Percentiles rank a stretch among this genome's conserved stretches.
Conservation (phyloP, 805 yeast species). For the Schwanniomyces pseudopolymorphus region DNA sequence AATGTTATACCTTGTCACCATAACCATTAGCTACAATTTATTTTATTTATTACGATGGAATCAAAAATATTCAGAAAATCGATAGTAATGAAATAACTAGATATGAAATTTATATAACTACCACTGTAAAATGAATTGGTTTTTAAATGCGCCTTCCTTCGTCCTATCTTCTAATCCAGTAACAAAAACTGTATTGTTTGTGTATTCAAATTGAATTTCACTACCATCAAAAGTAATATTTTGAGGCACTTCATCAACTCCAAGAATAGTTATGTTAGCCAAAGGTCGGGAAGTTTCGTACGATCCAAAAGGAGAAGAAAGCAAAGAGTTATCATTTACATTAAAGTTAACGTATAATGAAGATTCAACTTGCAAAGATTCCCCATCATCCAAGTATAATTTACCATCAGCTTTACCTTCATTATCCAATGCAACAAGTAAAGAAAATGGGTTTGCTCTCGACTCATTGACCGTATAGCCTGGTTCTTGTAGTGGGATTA, state of each 20-base stretch:
- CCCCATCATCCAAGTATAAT: conserved; percentile 25
- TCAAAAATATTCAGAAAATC: no score
- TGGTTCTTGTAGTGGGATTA: conserved; percentile 22
- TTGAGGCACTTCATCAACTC: conserved; percentile 15
- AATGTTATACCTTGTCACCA: no score
- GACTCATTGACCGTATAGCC: conserved; percentile 22
- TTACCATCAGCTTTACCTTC: conserved; percentile 17
- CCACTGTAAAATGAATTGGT: conserved; percentile 18
- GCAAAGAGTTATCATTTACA: conserved; percentile 9
- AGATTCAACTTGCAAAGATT: conserved; percentile 13
- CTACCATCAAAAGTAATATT: conserved; percentile 12
- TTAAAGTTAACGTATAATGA: conserved; percentile 17
- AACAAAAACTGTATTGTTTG: conserved; percentile 15
- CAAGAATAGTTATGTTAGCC: conserved; percentile 20
- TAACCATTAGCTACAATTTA: no score
- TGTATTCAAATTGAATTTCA: conserved; percentile 11
- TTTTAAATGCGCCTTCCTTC: conserved; percentile 15
- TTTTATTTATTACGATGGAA: no score
- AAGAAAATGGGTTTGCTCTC: conserved; percentile 18
- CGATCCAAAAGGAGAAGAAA: conserved; percentile 13
- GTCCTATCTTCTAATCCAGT: conserved; percentile 15
- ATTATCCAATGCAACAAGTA: conserved; percentile 20
- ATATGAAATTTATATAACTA: neutral
- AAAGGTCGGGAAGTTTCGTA: conserved; percentile 15
- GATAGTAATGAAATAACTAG: no score